Percentiles rank a stretch among this genome's conserved stretches.
Conservation (phyloP, 78 protist genomes). For the Dictyostelium capitatum region DNA sequence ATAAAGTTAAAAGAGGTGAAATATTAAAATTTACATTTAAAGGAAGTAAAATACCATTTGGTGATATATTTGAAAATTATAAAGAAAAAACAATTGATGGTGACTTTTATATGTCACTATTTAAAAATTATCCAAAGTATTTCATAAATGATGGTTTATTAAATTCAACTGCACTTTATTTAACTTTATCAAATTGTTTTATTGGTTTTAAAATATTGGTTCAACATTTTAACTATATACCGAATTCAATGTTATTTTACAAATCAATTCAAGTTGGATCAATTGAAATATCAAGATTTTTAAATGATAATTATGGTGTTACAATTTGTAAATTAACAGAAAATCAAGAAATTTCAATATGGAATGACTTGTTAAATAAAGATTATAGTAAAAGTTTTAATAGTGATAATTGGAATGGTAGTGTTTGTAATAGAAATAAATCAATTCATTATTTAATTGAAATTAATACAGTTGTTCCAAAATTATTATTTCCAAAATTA, state of each 20-base stretch:
- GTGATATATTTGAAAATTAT: neutral
- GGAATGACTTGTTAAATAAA: neutral
- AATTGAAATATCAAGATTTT: neutral
- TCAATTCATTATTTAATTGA: neutral
- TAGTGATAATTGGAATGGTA: neutral
- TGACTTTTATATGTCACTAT: neutral
- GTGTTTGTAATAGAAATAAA: neutral
- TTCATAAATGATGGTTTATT: neutral
- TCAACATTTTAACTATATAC: neutral
- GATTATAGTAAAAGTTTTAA: neutral
- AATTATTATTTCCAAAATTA: no score
- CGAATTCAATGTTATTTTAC: neutral
- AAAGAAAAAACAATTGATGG: neutral
- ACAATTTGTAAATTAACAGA: neutral
- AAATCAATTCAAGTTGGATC: neutral
- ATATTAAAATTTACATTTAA: neutral
- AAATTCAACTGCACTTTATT: neutral
- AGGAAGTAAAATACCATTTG: neutral
- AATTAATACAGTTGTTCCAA: neutral
- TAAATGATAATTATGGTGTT: neutral
- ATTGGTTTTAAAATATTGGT: neutral
- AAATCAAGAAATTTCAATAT: neutral
- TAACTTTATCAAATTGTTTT: neutral
- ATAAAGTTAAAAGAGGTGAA: neutral
- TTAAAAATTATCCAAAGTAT: constrained; percentile 1